Evolutionary conservation across 306 rosid genomes (phyloP), one percentile per base, ranked within the genome.

Genomic region (Notholithocarpus densiflorus): DNA sequence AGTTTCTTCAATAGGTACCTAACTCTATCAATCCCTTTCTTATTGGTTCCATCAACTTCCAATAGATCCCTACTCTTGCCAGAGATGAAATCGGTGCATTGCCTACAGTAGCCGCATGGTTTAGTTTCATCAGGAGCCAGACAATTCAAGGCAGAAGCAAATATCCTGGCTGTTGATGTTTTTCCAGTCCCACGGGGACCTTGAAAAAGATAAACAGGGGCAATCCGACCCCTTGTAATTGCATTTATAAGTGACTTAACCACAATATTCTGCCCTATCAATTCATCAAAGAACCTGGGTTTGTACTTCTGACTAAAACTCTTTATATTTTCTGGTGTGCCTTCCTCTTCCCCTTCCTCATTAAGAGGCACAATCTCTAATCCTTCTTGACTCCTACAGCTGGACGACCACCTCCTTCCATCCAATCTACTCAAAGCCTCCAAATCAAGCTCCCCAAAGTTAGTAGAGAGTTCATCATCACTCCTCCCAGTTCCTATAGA

Each of bases 141-240:
- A 83, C 99, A 95, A 82, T 91, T 93, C 88, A 93, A 83, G 59
- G 99, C 91, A 68, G 99, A 89, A 52, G 99, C 85, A 81, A 95
- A 95, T 83, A 93, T 93, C 82, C 94, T 89, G 40, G 99, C 97
- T 6, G 99, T 80, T 26, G 98, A 90, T 48, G 98, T 88, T 88
- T 95, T 95, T 74, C 99, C 99, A 70, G 97, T 95, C 24, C 99
- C 99, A 9, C 99, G 92, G 23, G 99, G 97, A 70, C 99, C 99
- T 79, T 93, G 98, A 79, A 95, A 95, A 77, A 95, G 99, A 91
- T 95, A 95, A 74, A 95, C 94, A 2, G 98, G 98, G 76, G 98
- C 98, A 74, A 95, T 91, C 31, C 99, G 86, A 23, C 93, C 86
- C 87, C 94, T 93, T 10, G 86, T 87, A 87, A 89, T 81, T 48